Evolutionary conservation across 805 yeast genomes (phyloP).

Genomic region (Starmerella vaccinii): DNA sequence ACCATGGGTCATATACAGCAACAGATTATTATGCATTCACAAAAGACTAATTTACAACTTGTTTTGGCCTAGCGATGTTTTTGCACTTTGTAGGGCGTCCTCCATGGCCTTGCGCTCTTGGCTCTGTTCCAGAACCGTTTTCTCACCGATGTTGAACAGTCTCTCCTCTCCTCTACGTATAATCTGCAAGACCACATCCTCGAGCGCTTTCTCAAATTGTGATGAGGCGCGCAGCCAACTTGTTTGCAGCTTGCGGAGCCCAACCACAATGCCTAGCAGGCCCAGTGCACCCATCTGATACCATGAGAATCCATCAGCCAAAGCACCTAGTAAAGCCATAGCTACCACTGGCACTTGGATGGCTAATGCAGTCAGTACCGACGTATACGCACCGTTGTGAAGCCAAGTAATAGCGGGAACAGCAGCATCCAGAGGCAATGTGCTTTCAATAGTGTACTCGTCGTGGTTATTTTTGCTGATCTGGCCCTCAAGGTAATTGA

Average conservation of each 20-base stretch:
- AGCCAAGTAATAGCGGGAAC: conserved; percentile 17
- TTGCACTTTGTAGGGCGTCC: background rate
- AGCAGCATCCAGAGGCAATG: background rate
- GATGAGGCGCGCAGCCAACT: conserved; percentile 28
- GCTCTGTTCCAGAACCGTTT: background rate
- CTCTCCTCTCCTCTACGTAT: conserved; percentile 26
- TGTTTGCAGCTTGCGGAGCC: conserved; percentile 31
- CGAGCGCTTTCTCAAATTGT: conserved; percentile 23
- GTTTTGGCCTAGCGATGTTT: background rate
- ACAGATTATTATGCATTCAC: too few relatives aligned
- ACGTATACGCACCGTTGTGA: conserved; percentile 27
- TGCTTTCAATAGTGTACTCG: background rate
- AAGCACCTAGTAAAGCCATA: conserved; percentile 29
- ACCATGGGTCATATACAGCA: too few relatives aligned
- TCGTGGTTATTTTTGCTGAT: conserved; percentile 18
- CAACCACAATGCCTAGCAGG: conserved; percentile 31
- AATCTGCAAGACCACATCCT: conserved; percentile 25
- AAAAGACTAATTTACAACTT: too few relatives aligned
- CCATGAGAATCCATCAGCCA: conserved; percentile 27
- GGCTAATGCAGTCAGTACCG: conserved; percentile 27
- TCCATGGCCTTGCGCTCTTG: conserved; percentile 5
- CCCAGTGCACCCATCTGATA: conserved; percentile 33
- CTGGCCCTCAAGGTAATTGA: conserved; percentile 30
- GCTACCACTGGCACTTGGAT: conserved; percentile 31
- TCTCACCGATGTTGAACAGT: conserved; percentile 30